Evolutionary conservation across 2,329 filamentous ascomycete species (phyloP).

Genomic region (Lithohypha guttulata): DNA sequence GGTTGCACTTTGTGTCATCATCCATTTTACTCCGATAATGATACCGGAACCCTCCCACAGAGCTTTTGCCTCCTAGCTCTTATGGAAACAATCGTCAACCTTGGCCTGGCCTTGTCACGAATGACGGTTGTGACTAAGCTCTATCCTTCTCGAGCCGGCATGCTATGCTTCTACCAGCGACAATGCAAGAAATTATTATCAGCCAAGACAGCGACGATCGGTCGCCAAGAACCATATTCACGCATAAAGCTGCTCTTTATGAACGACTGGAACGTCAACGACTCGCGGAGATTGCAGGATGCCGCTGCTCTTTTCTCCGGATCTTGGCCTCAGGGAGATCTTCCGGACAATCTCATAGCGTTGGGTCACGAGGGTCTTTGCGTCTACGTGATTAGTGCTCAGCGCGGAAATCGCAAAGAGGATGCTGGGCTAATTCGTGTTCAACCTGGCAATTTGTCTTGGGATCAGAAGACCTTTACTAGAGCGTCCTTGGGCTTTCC

Average conservation of each 20-base stretch:
- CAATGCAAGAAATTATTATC: slow-evolving; percentile 17
- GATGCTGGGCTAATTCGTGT: slow-evolving; percentile 8
- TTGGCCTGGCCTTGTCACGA: slow-evolving; percentile 18
- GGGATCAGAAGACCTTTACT: slow-evolving; percentile 6
- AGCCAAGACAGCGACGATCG: slow-evolving; percentile 6
- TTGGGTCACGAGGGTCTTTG: slow-evolving; percentile 19
- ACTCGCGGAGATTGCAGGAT: slow-evolving; percentile 16
- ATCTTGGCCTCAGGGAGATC: slow-evolving; percentile 14
- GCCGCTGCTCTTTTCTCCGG: slow-evolving; percentile 18
- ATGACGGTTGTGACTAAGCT: slow-evolving; percentile 16
- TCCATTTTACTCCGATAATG: neutral
- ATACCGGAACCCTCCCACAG: slow-evolving; percentile 8
- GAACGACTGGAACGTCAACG: slow-evolving; percentile 20
- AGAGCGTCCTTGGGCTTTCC: slow-evolving; percentile 4
- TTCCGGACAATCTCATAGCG: slow-evolving; percentile 18
- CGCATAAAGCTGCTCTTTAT: slow-evolving; percentile 18
- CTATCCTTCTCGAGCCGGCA: slow-evolving; percentile 16
- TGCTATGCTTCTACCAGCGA: slow-evolving; percentile 17
- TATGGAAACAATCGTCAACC: slow-evolving; percentile 18
- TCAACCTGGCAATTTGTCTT: slow-evolving; percentile 1
- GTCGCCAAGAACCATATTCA: slow-evolving; percentile 3
- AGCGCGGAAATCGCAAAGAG: slow-evolving; percentile 9
- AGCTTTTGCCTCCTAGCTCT: slow-evolving; percentile 18
- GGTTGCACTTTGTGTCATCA: slow-evolving; percentile 17
- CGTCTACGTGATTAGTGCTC: slow-evolving; percentile 17